phyloP scores from a whole-genome alignment of 768 basidiomycete species.

The Suillus discolor region DNA sequence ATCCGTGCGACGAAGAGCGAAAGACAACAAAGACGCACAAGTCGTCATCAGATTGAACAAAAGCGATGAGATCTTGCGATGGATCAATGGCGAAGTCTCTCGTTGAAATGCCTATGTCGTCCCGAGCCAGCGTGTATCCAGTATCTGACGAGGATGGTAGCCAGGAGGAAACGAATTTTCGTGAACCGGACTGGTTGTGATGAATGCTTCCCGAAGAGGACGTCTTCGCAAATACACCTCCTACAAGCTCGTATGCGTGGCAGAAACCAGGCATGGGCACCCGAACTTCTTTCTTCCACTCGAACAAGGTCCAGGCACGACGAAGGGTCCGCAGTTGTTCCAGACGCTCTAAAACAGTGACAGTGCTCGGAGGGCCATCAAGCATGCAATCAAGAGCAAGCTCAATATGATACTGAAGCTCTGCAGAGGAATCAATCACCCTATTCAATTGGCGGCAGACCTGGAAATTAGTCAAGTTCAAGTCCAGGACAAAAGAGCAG shows the following conservation, averaged over 20 bases:
- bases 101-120: slow-evolving; percentile 42
- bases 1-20: no score
- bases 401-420: slow-evolving; percentile 42
- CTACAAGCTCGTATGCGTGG: slow-evolving; percentile 63
- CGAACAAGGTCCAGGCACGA: slow-evolving; percentile 35
- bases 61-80: slow-evolving; percentile 58
- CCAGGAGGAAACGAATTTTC: slow-evolving; percentile 23
- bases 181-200: slow-evolving; percentile 28
- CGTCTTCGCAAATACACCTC: slow-evolving; percentile 56
- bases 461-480: slow-evolving; percentile 12
- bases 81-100: slow-evolving; percentile 70
- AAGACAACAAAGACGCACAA: slow-evolving; percentile 15
- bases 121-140: slow-evolving; percentile 21
- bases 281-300: slow-evolving; percentile 23
- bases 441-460: slow-evolving; percentile 23
- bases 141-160: slow-evolving; percentile 20
- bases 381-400: slow-evolving; percentile 42
- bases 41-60: slow-evolving; percentile 34
- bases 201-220: slow-evolving; percentile 16
- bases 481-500: background rate
- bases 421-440: slow-evolving; percentile 27
- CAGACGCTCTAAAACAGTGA: slow-evolving; percentile 35
- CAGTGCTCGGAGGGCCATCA: slow-evolving; percentile 14
- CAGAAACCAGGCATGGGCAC: slow-evolving; percentile 40
- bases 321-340: slow-evolving; percentile 37